A percentile compares a stretch with the other conserved stretches of the same genome.
These are phyloP conservation scores for Candida easanensis DNA, from an alignment of 805 yeast species.

Conservation along the genomic window DNA sequence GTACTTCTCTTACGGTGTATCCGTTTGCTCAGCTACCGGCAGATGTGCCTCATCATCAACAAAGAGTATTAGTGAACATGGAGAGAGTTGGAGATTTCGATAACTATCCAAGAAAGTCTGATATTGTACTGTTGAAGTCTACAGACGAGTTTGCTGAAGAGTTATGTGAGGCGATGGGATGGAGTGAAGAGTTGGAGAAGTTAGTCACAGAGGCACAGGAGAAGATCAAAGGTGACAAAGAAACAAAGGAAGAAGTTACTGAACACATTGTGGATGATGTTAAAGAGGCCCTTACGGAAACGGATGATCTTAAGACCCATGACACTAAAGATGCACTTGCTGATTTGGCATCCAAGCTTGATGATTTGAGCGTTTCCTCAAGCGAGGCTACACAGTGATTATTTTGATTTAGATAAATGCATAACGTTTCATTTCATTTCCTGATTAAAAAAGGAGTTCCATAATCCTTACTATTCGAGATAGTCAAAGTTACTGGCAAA, in stretches of 20 bases:
- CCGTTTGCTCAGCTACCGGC: constrained; percentile 87
- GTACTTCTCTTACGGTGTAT: constrained; percentile 84
- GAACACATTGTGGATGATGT: constrained; percentile 28
- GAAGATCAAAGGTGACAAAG: constrained; percentile 1
- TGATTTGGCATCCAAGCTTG: constrained; percentile 3
- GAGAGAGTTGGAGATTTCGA: constrained; percentile 76
- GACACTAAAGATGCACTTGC: constrained; percentile 3
- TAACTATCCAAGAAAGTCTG: constrained; percentile 51
- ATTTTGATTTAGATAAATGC: not conserved
- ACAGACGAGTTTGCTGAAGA: constrained; percentile 64
- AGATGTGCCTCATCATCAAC: constrained; percentile 47
- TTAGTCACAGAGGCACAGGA: constrained; percentile 13
- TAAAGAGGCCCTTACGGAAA: constrained; percentile 23
- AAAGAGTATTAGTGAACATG: constrained; percentile 68
- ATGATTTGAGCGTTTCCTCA: constrained; percentile 3
- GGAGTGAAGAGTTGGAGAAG: constrained; percentile 40
- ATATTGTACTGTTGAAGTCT: constrained; percentile 55
- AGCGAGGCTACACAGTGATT: not conserved
- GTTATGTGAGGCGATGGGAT: constrained; percentile 56
- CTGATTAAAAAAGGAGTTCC: not conserved
- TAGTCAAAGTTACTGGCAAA: not conserved
- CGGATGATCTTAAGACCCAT: constrained; percentile 3
- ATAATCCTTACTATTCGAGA: not conserved
- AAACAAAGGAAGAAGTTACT: constrained; percentile 22
- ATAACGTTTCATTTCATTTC: not conserved